Conservation (phyloP, 345 rosid genomes). For the Lumnitzera racemosa region DNA sequence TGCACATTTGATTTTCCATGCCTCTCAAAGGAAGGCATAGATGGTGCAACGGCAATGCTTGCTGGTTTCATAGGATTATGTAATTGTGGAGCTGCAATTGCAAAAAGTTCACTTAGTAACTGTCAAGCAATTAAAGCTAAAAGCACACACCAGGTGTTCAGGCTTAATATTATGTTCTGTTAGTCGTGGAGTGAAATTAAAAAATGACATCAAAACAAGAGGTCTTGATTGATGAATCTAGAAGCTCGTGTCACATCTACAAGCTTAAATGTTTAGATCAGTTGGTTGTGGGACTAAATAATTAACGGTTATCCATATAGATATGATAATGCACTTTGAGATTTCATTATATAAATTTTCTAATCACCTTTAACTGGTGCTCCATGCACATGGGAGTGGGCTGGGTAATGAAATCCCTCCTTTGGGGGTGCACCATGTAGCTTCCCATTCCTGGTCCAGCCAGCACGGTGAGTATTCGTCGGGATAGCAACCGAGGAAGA, state of each 20-base stretch:
- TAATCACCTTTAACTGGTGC: conserved; percentile 25
- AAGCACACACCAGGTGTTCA: too few relatives aligned
- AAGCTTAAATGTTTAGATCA: too few relatives aligned
- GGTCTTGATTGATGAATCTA: too few relatives aligned
- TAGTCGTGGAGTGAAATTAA: too few relatives aligned
- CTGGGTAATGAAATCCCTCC: conserved; percentile 15
- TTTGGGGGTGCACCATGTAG: conserved; percentile 10
- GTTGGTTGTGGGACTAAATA: too few relatives aligned
- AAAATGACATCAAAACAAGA: too few relatives aligned
- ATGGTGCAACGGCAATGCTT: conserved; percentile 48
- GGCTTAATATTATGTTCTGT: too few relatives aligned
- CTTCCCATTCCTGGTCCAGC: conserved; percentile 24
- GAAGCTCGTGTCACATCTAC: too few relatives aligned
- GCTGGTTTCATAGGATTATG: conserved; percentile 26
- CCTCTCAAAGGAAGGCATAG: conserved; percentile 16
- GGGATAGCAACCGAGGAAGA: conserved; percentile 10
- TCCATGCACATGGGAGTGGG: conserved; percentile 10
- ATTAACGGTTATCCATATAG: too few relatives aligned
- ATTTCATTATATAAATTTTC: not conserved
- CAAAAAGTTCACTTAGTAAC: conserved; percentile 7
- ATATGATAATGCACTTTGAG: too few relatives aligned
- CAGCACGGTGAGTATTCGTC: conserved; percentile 16
- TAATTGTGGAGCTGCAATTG: conserved; percentile 23
- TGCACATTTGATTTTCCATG: conserved; percentile 21
- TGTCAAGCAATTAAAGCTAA: too few relatives aligned